Base-by-base conservation (phyloP, 2,329 filamentous ascomycete genomes). In the Fusarium neocosmosporiellum region DNA sequence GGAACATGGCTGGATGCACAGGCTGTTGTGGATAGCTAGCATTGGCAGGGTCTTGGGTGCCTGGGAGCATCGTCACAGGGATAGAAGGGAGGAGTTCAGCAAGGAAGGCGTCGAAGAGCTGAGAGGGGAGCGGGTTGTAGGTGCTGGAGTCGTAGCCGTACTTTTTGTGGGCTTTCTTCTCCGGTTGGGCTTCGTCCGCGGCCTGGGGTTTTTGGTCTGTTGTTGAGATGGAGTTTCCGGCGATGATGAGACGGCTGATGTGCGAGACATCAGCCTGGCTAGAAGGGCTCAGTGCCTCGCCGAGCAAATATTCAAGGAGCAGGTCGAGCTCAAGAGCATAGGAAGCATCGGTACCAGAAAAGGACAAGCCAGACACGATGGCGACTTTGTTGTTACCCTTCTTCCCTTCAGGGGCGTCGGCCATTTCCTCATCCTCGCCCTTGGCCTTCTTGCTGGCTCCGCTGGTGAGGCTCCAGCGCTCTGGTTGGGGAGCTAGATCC, bases 1-100 rank as follows among this genome's bases (percentile, higher is more conserved):
- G 93, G 76, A 99, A 96, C 89, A 99, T 94, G 68, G 96, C 96
- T 6, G 93, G 87, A 81, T 99, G 96, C 58, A 99, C 93, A 2
- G 94, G 93, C 81, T 98, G 96, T 79, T 99, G 96, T 0, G 96
- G 96, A 31, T 98, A 90, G 71, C 94, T 93, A 60, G 93, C 90
- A 78, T 97, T 98, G 58, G 96, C 95, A 0, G 96, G 95, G 81
- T 99, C 97, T 34, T 89, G 87, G 18, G 88, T 89, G 18, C 96
- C 96, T 0, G 97, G 94, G 70, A 99, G 88, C 20, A 99, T 85
- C 0, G 96, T 99, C 62, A 99, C 87, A 5, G 96, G 95, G 29
- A 99, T 90, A 18, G 92, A 93, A 2, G 95, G 95, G 4, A 99
- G 89, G 14, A 99, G 86, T 54, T 92, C 88, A 2, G 92, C 86